A percentile compares a stretch with the other conserved stretches of the same genome.
Evolutionary conservation across 495 filamentous ascomycete genomes (phyloP).

Genomic region (Aspergillus baeticus): DNA sequence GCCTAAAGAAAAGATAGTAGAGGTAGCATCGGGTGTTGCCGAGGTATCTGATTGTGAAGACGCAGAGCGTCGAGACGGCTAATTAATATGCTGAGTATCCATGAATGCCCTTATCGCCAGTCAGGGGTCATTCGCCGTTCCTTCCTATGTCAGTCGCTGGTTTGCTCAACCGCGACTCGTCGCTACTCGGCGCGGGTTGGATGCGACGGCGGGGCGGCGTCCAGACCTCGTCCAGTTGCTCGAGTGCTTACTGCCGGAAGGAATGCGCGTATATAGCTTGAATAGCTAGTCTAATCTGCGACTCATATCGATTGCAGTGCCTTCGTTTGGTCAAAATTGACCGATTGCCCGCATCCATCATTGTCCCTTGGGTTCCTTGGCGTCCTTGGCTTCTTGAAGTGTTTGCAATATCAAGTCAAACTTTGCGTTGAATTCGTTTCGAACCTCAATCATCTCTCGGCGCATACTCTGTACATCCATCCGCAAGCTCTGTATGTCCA

Average conservation of each 20-base stretch:
- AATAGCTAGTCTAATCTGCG: not conserved
- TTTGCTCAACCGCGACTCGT: too few relatives aligned
- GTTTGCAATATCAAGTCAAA: constrained; percentile 6
- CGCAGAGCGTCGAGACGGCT: not conserved
- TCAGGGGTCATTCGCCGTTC: too few relatives aligned
- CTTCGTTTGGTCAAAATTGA: too few relatives aligned
- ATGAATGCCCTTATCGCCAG: not conserved
- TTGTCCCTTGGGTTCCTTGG: not conserved
- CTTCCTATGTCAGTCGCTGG: not conserved
- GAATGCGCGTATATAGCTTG: not conserved
- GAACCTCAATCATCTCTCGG: constrained; percentile 5
- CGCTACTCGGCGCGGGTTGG: too few relatives aligned
- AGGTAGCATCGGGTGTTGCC: too few relatives aligned
- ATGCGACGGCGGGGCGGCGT: too few relatives aligned
- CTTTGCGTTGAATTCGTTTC: constrained; percentile 2
- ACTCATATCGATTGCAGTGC: too few relatives aligned
- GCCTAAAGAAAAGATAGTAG: too few relatives aligned
- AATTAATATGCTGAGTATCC: not conserved
- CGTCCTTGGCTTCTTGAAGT: not conserved
- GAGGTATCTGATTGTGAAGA: too few relatives aligned
- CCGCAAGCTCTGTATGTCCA: constrained; percentile 5
- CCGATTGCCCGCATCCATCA: too few relatives aligned
- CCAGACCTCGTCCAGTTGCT: too few relatives aligned
- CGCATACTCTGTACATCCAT: constrained; percentile 7
- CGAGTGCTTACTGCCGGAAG: too few relatives aligned